These are phyloP conservation scores for Ascoidea asiatica DNA, from an alignment of 805 yeast species.

Conservation along the genomic window DNA sequence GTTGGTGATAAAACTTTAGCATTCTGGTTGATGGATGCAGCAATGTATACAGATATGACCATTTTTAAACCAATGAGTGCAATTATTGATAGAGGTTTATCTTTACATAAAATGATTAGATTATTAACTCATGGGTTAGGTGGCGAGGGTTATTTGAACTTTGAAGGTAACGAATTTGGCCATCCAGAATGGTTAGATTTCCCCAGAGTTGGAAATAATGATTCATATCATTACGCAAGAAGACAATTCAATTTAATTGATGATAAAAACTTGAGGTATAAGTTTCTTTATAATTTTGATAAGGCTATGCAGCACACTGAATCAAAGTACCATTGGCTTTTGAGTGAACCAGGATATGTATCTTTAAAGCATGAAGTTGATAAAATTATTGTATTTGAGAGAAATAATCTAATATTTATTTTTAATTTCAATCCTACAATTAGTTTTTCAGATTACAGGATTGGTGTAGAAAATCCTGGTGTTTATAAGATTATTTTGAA, in stretches of 20 bases:
- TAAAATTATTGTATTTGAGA: conserved; percentile 79
- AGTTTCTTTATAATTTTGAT: conserved; percentile 71
- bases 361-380: conserved; percentile 83
- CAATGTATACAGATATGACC: conserved; percentile 95
- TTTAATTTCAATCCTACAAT: conserved; percentile 85
- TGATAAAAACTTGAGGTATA: conserved; percentile 71
- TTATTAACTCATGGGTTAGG: conserved; percentile 82
- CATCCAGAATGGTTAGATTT: conserved; percentile 99
- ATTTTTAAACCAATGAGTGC: conserved; percentile 58
- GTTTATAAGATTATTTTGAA: conserved; percentile 61
- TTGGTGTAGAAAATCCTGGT: conserved; percentile 81
- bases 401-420: conserved; percentile 72
- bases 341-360: conserved; percentile 61
- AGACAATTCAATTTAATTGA: conserved; percentile 83
- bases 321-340: conserved; percentile 55
- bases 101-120: conserved; percentile 85
- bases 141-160: conserved; percentile 92
- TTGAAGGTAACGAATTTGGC: conserved; percentile 97
- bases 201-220: conserved; percentile 80
- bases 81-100: conserved; percentile 75
- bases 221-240: conserved; percentile 87
- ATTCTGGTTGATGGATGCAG: conserved; percentile 97
- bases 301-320: conserved; percentile 73
- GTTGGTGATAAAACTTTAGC: conserved; percentile 96
- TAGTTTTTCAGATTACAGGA: conserved; percentile 73